A percentile compares a stretch with the other conserved stretches of the same genome.
phyloP scores from a whole-genome alignment of 306 rosid genomes.

The Cicer pinnatifidum region DNA sequence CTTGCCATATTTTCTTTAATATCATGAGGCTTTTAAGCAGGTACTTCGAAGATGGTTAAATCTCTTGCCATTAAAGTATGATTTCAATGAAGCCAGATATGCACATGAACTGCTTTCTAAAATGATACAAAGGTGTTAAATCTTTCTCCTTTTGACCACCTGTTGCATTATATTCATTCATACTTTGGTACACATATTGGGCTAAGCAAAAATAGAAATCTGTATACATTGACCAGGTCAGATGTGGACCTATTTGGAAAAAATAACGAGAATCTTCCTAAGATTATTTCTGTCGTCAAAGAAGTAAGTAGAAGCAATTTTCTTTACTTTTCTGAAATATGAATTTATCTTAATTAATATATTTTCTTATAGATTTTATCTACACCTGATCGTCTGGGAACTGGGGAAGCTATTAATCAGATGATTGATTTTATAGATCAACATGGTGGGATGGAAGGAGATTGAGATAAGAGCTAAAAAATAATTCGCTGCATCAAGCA shows the following conservation, averaged over 20 bases:
- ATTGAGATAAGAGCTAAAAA: background rate
- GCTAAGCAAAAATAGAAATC: conserved; percentile 4
- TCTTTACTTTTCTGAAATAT: background rate
- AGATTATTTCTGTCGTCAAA: background rate
- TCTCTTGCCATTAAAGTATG: conserved; percentile 32
- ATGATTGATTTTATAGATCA: background rate
- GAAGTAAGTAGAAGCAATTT: conserved; percentile 22
- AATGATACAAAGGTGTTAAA: conserved; percentile 38
- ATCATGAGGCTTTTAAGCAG: conserved; percentile 28
- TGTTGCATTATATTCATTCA: background rate
- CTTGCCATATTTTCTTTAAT: background rate
- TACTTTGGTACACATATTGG: conserved; percentile 1
- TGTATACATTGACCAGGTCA: conserved; percentile 16
- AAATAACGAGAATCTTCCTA: conserved; percentile 34
- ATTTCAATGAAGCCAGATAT: conserved; percentile 25
- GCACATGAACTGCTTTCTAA: conserved; percentile 35
- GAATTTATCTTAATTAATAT: conserved; percentile 4
- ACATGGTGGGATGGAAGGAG: background rate
- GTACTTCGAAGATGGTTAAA: conserved; percentile 40
- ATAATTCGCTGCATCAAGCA: background rate
- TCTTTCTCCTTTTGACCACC: background rate
- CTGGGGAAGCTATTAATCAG: conserved; percentile 21
- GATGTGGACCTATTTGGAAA: conserved; percentile 44
- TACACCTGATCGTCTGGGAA: conserved; percentile 20
- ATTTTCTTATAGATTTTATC: conserved; percentile 38